A percentile compares a stretch with the other conserved stretches of the same genome.
phyloP scores from a whole-genome alignment of 1,284 basidiomycete genomes.

The Leccinum fallax region DNA sequence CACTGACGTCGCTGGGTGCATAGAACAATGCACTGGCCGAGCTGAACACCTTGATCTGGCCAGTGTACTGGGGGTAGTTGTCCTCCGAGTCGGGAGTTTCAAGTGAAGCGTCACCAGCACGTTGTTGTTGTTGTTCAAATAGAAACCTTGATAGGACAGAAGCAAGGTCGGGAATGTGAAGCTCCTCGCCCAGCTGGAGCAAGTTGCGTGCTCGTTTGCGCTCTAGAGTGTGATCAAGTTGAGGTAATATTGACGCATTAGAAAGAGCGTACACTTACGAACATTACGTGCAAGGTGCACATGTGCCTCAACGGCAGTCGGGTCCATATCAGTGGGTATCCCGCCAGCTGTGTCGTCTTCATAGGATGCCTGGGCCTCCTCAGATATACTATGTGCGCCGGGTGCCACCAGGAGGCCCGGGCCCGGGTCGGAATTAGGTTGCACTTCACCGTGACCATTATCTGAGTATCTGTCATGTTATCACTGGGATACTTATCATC shows the following conservation, averaged over 20 bases:
- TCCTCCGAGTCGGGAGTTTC: neutral
- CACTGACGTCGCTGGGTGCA: neutral
- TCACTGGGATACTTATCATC: too few species aligned
- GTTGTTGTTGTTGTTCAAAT: neutral
- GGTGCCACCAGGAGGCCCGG: too few species aligned
- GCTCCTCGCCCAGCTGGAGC: neutral
- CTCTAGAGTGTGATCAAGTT: neutral
- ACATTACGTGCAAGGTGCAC: neutral
- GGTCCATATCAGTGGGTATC: too few species aligned
- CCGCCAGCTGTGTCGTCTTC: too few species aligned
- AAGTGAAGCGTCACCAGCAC: neutral
- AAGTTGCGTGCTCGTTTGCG: neutral
- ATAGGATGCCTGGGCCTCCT: too few species aligned
- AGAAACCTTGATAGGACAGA: neutral
- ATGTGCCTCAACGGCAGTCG: neutral
- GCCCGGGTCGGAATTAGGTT: too few species aligned
- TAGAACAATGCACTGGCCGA: neutral
- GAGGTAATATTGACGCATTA: neutral
- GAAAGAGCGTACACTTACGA: neutral
- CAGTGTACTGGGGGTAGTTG: neutral
- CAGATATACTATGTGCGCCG: too few species aligned
- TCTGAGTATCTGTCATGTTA: too few species aligned
- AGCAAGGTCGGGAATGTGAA: neutral
- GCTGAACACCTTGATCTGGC: neutral
- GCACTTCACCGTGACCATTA: too few species aligned